A percentile compares a stretch with the other conserved stretches of the same genome.
Evolutionary conservation across 805 yeast genomes (phyloP).

Genomic region (Wickerhamomyces subpelliculosus): DNA sequence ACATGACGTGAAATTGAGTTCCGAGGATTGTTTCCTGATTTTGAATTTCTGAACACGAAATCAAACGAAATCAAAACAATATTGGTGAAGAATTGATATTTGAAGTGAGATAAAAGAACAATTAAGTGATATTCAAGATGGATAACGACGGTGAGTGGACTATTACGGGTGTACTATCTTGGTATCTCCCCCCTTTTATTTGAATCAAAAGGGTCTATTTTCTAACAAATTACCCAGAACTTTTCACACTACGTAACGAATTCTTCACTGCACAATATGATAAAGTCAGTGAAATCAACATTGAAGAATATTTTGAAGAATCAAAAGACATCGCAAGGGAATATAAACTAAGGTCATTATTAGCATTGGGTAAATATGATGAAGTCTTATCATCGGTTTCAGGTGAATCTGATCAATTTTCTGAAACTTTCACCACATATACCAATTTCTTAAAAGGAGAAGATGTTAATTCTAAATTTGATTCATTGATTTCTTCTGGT

Average conservation of each 20-base stretch:
- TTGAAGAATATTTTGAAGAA: conserved; percentile 33
- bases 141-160: conserved; percentile 1
- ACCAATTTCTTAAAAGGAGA: conserved; percentile 19
- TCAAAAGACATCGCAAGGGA: conserved; percentile 21
- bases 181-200: too few species aligned
- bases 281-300: conserved; percentile 31
- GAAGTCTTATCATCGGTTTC: conserved; percentile 2
- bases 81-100: too few species aligned
- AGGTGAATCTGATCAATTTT: background rate
- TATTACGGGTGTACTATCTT: too few species aligned
- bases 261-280: conserved; percentile 55
- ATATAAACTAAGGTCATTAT: conserved; percentile 28
- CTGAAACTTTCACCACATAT: conserved; percentile 23
- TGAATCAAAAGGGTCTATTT: background rate
- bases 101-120: too few species aligned
- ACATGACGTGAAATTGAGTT: too few species aligned
- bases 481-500: conserved; percentile 12
- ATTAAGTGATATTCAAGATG: background rate
- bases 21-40: too few species aligned
- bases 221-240: conserved; percentile 27
- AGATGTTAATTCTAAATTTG: conserved; percentile 10
- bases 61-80: too few species aligned
- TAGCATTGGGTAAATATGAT: conserved; percentile 22
- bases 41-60: too few species aligned
- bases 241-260: conserved; percentile 48